Conservation (phyloP, 805 yeast species). For the Suhomyces tanzawaensis region DNA sequence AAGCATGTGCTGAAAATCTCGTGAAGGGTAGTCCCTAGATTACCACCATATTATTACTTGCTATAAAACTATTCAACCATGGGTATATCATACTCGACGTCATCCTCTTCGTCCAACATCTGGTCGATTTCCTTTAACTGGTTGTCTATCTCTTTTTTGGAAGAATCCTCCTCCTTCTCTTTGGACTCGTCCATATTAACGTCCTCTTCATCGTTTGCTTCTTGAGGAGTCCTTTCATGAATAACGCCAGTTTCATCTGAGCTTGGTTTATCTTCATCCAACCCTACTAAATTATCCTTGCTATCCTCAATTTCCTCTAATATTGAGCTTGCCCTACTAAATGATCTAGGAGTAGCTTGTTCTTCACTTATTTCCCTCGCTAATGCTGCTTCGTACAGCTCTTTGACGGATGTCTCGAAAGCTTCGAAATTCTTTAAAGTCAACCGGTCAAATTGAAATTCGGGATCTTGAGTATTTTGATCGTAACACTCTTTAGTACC, state of each 20-base stretch:
- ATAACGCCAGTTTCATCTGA: not conserved
- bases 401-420: slow-evolving; percentile 26
- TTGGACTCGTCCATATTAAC: slow-evolving; percentile 1
- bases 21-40: too few species aligned
- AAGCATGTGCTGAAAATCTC: too few species aligned
- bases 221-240: slow-evolving; percentile 6
- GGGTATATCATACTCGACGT: slow-evolving; percentile 35
- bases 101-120: slow-evolving; percentile 37
- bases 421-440: slow-evolving; percentile 31
- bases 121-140: slow-evolving; percentile 31
- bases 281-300: slow-evolving; percentile 15
- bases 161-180: not conserved
- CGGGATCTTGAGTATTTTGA: slow-evolving; percentile 20
- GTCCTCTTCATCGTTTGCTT: not conserved
- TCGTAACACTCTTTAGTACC: slow-evolving; percentile 30
- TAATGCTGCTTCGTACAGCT: slow-evolving; percentile 22
- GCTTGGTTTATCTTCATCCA: slow-evolving; percentile 6
- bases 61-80: slow-evolving; percentile 12
- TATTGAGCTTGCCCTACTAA: slow-evolving; percentile 10
- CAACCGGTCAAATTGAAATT: slow-evolving; percentile 31
- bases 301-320: slow-evolving; percentile 15
- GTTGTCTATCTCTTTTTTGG: slow-evolving; percentile 12
- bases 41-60: too few species aligned
- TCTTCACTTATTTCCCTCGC: slow-evolving; percentile 16
- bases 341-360: slow-evolving; percentile 1